Evolutionary conservation across 2,329 filamentous ascomycete genomes (phyloP), one percentile per base, ranked within the genome.

Genomic region (Alternaria sp.): DNA sequence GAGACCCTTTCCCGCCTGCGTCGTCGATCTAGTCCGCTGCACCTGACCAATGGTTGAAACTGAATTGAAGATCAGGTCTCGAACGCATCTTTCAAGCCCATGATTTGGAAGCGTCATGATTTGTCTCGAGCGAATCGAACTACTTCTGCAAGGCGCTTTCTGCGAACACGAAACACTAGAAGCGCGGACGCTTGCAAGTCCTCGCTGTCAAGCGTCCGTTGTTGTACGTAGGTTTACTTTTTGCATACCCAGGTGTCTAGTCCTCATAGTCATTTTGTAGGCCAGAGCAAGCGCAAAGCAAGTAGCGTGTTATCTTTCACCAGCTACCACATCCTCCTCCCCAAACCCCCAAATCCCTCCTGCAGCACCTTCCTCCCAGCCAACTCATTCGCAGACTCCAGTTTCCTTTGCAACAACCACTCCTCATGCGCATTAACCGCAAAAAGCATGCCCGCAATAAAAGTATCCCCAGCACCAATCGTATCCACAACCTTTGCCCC

Each of bases 401-500:
- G 75, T 70, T 84, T 87, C 60, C 79, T 75, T 54, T 78, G 68
- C 50, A 84, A 71, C 68, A 80, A 76, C 87, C 87, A 89, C 66
- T 85, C 80, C 9, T 78, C 68, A 66, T 84, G 84, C 73, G 83
- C 86, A 60, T 85, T 79, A 64, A 91, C 77, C 36, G 83, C 85
- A 78, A 89, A 92, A 52, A 93, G 80, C 77, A 91, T 88, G 62
- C 90, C 90, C 32, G 90, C 91, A 67, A 91, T 87, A 72, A 93
- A 93, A 0, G 91, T 92, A 73, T 93, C 91, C 68, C 91, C 91
- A 46, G 91, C 91, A 58, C 91, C 91, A 64, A 93, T 86, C 6
- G 90, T 85, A 75, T 90, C 92, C 75, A 75, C 70, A 26, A 67
- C 54, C 19, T 23, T 13, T 50, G 50, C 30, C 9, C 50, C 15